Evolutionary conservation across 805 yeast genomes (phyloP).

Genomic region (Zygotorulaspora danielsina): DNA sequence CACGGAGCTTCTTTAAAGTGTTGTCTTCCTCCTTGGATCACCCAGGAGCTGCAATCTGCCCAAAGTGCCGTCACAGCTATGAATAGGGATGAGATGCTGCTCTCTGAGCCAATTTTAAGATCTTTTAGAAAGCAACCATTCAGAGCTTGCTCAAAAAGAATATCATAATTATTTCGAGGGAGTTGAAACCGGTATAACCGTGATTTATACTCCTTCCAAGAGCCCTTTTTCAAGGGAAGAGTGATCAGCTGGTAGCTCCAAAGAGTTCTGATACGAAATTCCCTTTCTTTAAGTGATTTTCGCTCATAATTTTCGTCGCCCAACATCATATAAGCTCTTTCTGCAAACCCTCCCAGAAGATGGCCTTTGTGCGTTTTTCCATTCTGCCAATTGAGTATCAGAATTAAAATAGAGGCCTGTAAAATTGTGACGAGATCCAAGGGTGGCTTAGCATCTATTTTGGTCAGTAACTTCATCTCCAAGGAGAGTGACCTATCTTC

Average conservation of each 20-base stretch:
- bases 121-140: not conserved
- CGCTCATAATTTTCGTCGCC: not conserved
- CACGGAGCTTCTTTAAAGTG: constrained; percentile 2
- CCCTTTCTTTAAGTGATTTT: constrained; percentile 1
- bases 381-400: constrained; percentile 6
- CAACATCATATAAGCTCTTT: constrained; percentile 2
- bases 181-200: constrained; percentile 4
- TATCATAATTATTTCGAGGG: constrained; percentile 3
- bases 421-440: constrained; percentile 1
- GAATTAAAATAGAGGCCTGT: constrained; percentile 1
- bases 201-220: constrained; percentile 2
- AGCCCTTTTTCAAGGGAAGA: constrained; percentile 3
- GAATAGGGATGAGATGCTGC: constrained; percentile 1
- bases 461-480: not conserved
- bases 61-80: constrained; percentile 5
- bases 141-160: constrained; percentile 1
- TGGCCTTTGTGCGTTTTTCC: constrained; percentile 4
- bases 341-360: constrained; percentile 5
- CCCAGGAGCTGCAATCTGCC: constrained; percentile 8
- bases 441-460: constrained; percentile 1
- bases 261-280: constrained; percentile 1
- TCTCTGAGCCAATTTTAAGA: not conserved
- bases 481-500: not conserved
- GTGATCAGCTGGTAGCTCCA: constrained; percentile 6
- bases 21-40: constrained; percentile 6